A percentile compares a stretch with the other conserved stretches of the same genome.
Evolutionary conservation across 371 early-diverging fungal genomes (phyloP).

Genomic region (Basidiobolus meristosporus): DNA sequence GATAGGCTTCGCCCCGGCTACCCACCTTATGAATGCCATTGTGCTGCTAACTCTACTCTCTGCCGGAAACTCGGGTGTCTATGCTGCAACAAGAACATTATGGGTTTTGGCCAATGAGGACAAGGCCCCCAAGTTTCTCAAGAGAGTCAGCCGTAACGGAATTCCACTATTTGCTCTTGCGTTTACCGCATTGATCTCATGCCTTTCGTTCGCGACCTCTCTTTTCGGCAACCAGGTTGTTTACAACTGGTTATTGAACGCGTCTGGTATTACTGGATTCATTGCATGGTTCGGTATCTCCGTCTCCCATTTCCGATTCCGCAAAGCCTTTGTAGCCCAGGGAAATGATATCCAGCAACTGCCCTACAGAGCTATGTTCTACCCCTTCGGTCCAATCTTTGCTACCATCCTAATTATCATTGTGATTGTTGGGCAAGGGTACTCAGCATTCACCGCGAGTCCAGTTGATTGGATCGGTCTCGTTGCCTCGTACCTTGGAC

Average conservation of each 20-base stretch:
- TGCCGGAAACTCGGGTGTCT: conserved; percentile 67
- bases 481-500: conserved; percentile 18
- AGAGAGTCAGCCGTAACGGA: conserved; percentile 27
- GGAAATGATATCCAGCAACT: conserved; percentile 33
- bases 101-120: conserved; percentile 46
- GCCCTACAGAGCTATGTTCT: conserved; percentile 51
- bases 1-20: conserved; percentile 44
- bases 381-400: conserved; percentile 48
- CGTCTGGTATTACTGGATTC: conserved; percentile 59
- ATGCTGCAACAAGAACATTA: conserved; percentile 51
- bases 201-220: conserved; percentile 27
- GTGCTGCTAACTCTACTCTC: conserved; percentile 48
- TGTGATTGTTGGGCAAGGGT: conserved; percentile 48
- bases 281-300: conserved; percentile 68
- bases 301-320: conserved; percentile 64
- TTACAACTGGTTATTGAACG: conserved; percentile 47
- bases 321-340: conserved; percentile 50
- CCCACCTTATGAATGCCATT: conserved; percentile 60
- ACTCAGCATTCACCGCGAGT: background rate
- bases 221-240: conserved; percentile 31
- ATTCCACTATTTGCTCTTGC: conserved; percentile 37
- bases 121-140: conserved; percentile 40
- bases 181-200: conserved; percentile 35
- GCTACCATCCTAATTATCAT: conserved; percentile 33
- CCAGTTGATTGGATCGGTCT: too few relatives aligned